These are phyloP conservation scores for Ascochyta koolunga DNA, from an alignment of 2,329 filamentous ascomycete genomes.

Conservation along the genomic window DNA sequence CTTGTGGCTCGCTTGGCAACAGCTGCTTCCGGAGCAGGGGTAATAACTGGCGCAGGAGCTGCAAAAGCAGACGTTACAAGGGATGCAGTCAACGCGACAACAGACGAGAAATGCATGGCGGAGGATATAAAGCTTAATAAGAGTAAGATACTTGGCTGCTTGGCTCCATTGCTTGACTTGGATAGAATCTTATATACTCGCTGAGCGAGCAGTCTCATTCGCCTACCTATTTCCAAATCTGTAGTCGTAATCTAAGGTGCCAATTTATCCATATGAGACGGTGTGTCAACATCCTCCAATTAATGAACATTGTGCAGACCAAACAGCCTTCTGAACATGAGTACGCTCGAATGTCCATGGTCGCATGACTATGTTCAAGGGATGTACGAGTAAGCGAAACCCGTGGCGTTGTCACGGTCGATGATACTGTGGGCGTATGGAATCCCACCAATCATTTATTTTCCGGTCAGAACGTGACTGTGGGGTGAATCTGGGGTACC, in stretches of 20 bases:
- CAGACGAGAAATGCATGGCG: conserved; percentile 23
- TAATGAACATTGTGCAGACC: not conserved
- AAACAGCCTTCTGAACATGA: not conserved
- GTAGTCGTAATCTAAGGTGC: conserved; percentile 9
- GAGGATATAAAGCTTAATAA: conserved; percentile 5
- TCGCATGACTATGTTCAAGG: conserved; percentile 4
- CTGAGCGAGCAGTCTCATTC: not conserved
- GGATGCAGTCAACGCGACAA: conserved; percentile 22
- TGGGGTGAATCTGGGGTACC: conserved; percentile 4
- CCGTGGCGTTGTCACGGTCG: not conserved
- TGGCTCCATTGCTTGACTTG: conserved; percentile 22
- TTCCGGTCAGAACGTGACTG: not conserved
- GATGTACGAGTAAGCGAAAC: not conserved
- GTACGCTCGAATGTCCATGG: not conserved
- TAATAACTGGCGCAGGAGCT: conserved; percentile 31
- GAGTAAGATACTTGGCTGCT: conserved; percentile 17
- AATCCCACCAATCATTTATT: conserved; percentile 17
- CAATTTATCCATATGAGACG: conserved; percentile 6
- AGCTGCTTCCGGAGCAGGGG: conserved; percentile 22
- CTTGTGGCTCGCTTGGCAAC: conserved; percentile 33
- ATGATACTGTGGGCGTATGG: not conserved
- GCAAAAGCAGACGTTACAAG: conserved; percentile 30
- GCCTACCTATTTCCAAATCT: not conserved
- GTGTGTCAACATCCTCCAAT: conserved; percentile 12
- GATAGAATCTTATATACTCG: conserved; percentile 13